Percentiles rank a stretch among this genome's conserved stretches.
Conservation (phyloP, 2,329 filamentous ascomycete genomes). For the Diplodia scrobiculata region DNA sequence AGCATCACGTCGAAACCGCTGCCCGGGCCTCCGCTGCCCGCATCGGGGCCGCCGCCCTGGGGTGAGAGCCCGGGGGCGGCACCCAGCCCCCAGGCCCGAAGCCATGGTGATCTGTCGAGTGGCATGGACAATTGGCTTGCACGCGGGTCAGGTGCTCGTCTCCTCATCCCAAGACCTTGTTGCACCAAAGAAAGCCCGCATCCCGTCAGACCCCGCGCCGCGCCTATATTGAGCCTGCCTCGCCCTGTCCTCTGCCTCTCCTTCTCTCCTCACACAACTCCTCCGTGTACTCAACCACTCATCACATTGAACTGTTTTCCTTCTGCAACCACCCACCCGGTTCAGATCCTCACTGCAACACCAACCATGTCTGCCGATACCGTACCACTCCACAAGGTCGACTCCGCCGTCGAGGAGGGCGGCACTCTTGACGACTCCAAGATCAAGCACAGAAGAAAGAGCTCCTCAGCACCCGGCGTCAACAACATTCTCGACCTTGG, state of each 20-base stretch:
- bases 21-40: background rate
- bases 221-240: conserved; percentile 28
- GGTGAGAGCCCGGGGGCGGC: conserved; percentile 14
- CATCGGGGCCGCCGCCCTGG: conserved; percentile 8
- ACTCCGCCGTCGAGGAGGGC: conserved; percentile 83
- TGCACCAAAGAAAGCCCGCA: conserved; percentile 28
- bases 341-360: conserved; percentile 7
- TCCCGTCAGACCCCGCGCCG: conserved; percentile 26
- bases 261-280: conserved; percentile 21
- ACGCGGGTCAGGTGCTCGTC: conserved; percentile 28
- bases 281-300: conserved; percentile 4
- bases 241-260: background rate
- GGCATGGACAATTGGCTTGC: conserved; percentile 15
- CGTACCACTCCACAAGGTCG: conserved; percentile 65
- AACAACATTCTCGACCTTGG: conserved; percentile 84
- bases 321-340: conserved; percentile 1
- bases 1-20: conserved; percentile 23
- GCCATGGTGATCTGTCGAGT: background rate
- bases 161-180: conserved; percentile 28
- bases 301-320: conserved; percentile 1
- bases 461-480: conserved; percentile 69
- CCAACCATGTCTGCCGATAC: conserved; percentile 29
- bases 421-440: conserved; percentile 69
- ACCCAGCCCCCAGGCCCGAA: background rate
- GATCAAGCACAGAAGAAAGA: conserved; percentile 64